Evolutionary conservation across 106 monocot genomes (phyloP).

Genomic region (Platanthera zijinensis): DNA sequence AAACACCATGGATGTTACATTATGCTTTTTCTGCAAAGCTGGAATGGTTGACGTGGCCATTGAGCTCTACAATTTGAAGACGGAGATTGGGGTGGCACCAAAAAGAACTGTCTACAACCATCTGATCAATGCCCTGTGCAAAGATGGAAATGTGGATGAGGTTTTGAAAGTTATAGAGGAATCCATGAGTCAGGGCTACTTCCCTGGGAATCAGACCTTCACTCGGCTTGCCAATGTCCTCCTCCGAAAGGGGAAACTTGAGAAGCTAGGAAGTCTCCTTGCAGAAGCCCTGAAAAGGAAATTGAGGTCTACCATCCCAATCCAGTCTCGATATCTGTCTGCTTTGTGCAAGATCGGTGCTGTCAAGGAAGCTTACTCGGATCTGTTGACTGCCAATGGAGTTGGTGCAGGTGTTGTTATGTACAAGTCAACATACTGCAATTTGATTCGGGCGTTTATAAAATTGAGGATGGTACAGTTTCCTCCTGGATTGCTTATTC

Average conservation of each 20-base stretch:
- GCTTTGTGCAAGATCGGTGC: constrained; percentile 55
- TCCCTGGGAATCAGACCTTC: constrained; percentile 59
- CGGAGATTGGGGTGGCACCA: constrained; percentile 61
- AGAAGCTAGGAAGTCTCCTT: constrained; percentile 52
- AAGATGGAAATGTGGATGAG: constrained; percentile 34
- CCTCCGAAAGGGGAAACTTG: constrained; percentile 46
- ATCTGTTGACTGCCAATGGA: constrained; percentile 25
- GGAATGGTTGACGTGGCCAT: constrained; percentile 69
- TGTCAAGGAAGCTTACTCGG: constrained; percentile 46
- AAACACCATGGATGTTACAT: constrained; percentile 48
- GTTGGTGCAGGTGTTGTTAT: constrained; percentile 13
- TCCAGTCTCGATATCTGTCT: constrained; percentile 42
- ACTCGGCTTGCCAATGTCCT: constrained; percentile 39
- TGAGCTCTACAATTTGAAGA: constrained; percentile 42
- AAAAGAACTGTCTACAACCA: constrained; percentile 40
- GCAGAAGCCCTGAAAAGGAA: constrained; percentile 46
- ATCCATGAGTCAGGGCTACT: constrained; percentile 53
- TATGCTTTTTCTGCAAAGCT: constrained; percentile 92
- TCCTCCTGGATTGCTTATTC: constrained; percentile 45
- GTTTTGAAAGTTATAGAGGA: constrained; percentile 53
- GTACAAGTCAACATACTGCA: constrained; percentile 33
- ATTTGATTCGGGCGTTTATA: constrained; percentile 57
- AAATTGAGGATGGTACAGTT: constrained; percentile 35
- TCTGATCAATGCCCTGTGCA: constrained; percentile 62
- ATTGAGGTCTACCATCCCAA: constrained; percentile 14